Percentiles rank a stretch among this genome's conserved stretches.
Evolutionary conservation across 371 early-diverging fungal species (phyloP).

Genomic region (Mucor sp.): DNA sequence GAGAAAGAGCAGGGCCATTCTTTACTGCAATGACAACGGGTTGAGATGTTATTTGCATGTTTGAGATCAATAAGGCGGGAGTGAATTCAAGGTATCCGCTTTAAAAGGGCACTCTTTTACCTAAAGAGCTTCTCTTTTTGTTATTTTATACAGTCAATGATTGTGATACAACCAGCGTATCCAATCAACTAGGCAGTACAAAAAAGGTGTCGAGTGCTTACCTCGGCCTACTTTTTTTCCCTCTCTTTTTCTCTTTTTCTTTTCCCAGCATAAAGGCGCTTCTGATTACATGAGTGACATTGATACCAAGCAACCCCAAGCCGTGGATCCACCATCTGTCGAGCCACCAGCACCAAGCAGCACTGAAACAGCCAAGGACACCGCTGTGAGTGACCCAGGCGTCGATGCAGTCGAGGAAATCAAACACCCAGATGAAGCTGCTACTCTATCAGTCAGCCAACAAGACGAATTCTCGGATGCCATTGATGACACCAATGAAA

Average conservation of each 20-base stretch:
- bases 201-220: neutral
- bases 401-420: neutral
- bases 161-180: neutral
- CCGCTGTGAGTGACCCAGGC: neutral
- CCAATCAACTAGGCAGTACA: neutral
- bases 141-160: neutral
- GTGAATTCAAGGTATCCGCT: too few relatives aligned
- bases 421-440: neutral
- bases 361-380: too few relatives aligned
- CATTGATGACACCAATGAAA: neutral
- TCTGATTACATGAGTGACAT: neutral
- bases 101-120: too few relatives aligned
- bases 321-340: neutral
- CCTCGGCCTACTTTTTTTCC: neutral
- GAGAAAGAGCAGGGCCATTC: too few relatives aligned
- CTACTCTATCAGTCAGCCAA: conserved; percentile 3
- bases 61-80: too few relatives aligned
- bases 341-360: neutral
- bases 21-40: too few relatives aligned
- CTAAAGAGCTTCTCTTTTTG: too few relatives aligned
- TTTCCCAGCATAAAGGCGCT: too few relatives aligned
- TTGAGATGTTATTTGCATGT: too few relatives aligned
- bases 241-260: neutral
- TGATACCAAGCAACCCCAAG: neutral
- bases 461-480: conserved; percentile 10